Evolutionary conservation across 176 grass and related monocot genomes (phyloP).

Genomic region (Poa pratensis): DNA sequence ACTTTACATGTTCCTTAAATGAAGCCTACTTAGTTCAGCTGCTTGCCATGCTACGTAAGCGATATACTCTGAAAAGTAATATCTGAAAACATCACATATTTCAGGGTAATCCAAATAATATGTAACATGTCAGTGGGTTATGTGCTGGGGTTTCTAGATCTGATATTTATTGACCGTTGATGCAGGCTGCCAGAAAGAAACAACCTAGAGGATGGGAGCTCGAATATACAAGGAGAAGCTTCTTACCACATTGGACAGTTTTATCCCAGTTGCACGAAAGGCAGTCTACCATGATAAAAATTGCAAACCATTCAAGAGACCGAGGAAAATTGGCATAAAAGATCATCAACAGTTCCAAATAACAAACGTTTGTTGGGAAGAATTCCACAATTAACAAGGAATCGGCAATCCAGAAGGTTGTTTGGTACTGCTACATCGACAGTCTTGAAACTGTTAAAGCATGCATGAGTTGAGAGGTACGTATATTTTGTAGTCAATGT

Average conservation of each 20-base stretch:
- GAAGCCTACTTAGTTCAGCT: not conserved
- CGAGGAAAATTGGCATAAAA: not conserved
- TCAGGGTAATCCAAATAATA: not conserved
- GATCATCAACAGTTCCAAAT: not conserved
- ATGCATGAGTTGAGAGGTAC: conserved; percentile 25
- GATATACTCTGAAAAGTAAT: not conserved
- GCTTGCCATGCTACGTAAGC: not conserved
- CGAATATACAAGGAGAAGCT: conserved; percentile 25
- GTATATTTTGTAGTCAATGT: not conserved
- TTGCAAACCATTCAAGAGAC: conserved; percentile 11
- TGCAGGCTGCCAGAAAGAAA: conserved; percentile 16
- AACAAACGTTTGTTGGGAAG: not conserved
- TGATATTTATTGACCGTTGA: not conserved
- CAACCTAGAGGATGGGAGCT: not conserved
- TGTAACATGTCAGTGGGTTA: not conserved
- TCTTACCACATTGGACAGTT: conserved; percentile 20
- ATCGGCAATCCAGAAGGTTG: conserved; percentile 10
- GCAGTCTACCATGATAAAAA: not conserved
- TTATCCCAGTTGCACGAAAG: not conserved
- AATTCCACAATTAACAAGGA: not conserved
- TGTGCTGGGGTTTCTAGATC: not conserved
- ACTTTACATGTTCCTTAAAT: conserved; percentile 1
- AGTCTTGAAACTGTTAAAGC: conserved; percentile 13
- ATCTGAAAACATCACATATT: not conserved
- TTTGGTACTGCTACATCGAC: not conserved